Base-by-base conservation (phyloP, 352 stramenopile species). In the Globisporangium cylindrosporum region DNA sequence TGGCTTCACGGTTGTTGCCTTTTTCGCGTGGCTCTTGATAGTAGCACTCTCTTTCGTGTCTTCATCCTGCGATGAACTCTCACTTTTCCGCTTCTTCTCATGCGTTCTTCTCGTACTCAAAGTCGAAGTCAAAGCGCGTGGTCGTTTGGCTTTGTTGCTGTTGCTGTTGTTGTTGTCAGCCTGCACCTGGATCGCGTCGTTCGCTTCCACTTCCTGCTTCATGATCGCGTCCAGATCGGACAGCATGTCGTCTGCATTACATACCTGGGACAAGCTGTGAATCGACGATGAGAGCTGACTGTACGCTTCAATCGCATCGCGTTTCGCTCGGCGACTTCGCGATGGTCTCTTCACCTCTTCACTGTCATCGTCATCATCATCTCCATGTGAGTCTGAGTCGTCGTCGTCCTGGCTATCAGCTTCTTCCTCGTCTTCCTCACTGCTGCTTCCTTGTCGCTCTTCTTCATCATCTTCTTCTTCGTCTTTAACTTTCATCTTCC, bases 191-290 rank as follows among this genome's bases (percentile, higher is more conserved):
- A 62, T 62, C 34, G 41, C 57, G 1, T 36, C 69, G 20, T 82
- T 71, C 3, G 67, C 67, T 8, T 77, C 73, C 1, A 74, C 71
- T 34, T 82, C 76, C 15, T 65, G 53, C 27, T 78, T 72, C 55
- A 88, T 77, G 56, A 89, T 77, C 10, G 71, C 72, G 53, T 84
- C 79, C 34, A 89, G 65, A 69, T 77, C 74, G 2, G 71, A 73
- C 36, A 87, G 24, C 24, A 87, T 60, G 38, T 89, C 77, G 24
- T 81, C 72, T 0, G 72, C 76, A 15, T 71, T 75, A 51, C 69
- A 77, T n/a, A 84, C 76, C 64, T 86, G 69, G 29, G 75, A 82
- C 15, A 53, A 59, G 22, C 25, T 65, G 1, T 59, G 70, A 36
- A 77, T n/a, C 34, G 68, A 58, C 0, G 65, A 48, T 14, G 73